Evolutionary conservation across 2,329 filamentous ascomycete species (phyloP), one percentile per base, ranked within the genome.

Genomic region (Grosmannia huntii): DNA sequence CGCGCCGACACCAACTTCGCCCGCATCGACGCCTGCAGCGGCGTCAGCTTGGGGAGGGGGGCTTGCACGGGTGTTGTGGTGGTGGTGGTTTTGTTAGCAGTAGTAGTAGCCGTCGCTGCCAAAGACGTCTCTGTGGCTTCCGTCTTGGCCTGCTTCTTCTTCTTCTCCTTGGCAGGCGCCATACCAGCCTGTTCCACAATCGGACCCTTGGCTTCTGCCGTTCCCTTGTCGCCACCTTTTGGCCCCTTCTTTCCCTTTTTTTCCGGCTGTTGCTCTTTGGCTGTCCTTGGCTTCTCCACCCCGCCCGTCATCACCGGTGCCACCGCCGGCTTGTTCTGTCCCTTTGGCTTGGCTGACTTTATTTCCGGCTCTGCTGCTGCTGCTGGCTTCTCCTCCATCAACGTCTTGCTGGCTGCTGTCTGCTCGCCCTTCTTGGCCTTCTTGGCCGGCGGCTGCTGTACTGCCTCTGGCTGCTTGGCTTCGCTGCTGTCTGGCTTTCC

Each of bases 1-100:
- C 94, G 90, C 1, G 94, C 91, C 11, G 91, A 95, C 62, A 95
- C 80, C 62, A 99, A 84, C 76, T 99, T 99, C 68, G 90, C 86
- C 61, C 89, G 86, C 94, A 99, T 99, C 4, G 89, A 85, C 58
- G 87, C 84, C 76, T 99, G 94, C 59, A 99, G 84, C 4, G 94
- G 90, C 0, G 94, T 99, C 67, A 99, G 82, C 65, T 88, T 55
- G 12, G 61, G n/a, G n/a, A n/a, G n/a, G n/a, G n/a, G n/a, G n/a
- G n/a, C n/a, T n/a, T n/a, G n/a, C n/a, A n/a, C n/a, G n/a, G n/a
- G n/a, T n/a, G n/a, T n/a, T n/a, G n/a, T n/a, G n/a, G n/a, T n/a
- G n/a, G n/a, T n/a, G n/a, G n/a, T n/a, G n/a, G n/a, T n/a, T n/a
- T n/a, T n/a, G n/a, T n/a, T n/a, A n/a, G n/a, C n/a, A n/a, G n/a